Evolutionary conservation across 345 rosid genomes (phyloP).

Genomic region (Melaleuca quinquenervia): DNA sequence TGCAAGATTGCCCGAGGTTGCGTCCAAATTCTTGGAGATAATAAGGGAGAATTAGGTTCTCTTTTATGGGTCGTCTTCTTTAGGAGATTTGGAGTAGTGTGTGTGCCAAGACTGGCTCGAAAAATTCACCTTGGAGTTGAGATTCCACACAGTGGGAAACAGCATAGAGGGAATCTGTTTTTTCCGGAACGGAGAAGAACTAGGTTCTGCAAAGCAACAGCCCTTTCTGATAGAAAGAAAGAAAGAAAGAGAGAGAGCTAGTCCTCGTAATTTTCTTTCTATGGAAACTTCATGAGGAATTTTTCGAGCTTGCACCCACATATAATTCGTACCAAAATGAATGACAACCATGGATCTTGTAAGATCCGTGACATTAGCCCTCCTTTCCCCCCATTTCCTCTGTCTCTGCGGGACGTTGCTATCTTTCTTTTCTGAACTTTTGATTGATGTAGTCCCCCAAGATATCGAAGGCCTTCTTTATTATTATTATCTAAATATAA

Average conservation of each 20-base stretch:
- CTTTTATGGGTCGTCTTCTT: background rate
- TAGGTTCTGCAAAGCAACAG: background rate
- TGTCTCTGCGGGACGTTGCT: background rate
- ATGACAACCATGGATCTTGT: background rate
- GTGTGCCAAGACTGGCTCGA: background rate
- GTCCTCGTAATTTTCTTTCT: background rate
- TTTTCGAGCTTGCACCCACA: background rate
- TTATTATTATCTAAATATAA: background rate
- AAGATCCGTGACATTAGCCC: background rate
- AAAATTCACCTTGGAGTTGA: background rate
- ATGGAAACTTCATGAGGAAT: background rate
- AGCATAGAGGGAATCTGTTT: background rate
- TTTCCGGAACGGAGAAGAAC: background rate
- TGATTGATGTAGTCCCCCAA: background rate
- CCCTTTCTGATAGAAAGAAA: background rate
- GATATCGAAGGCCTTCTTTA: background rate
- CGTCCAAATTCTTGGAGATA: background rate
- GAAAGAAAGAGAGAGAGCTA: background rate
- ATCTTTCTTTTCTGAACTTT: background rate
- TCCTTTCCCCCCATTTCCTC: background rate
- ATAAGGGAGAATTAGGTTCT: slow-evolving; percentile 32
- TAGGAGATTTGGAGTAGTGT: background rate
- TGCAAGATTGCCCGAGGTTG: slow-evolving; percentile 7
- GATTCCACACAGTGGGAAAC: background rate
- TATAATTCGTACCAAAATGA: background rate